These are phyloP conservation scores for Lachancea sp. DNA, from an alignment of 805 yeast species.

Conservation along the genomic window DNA sequence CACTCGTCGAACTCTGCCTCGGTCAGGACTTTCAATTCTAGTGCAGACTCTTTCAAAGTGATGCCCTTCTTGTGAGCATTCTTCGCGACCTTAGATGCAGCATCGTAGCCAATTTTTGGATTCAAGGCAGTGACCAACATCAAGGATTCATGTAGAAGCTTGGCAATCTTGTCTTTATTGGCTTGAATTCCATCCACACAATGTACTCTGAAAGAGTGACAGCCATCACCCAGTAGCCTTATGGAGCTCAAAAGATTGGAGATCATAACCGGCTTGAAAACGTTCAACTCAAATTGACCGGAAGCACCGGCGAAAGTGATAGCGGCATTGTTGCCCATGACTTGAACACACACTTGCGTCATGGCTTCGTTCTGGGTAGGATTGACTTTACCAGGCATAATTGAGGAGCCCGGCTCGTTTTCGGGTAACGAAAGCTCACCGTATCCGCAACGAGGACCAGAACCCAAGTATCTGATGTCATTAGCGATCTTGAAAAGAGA, in stretches of 20 bases:
- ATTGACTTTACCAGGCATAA: slow-evolving; percentile 99
- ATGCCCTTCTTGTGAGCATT: slow-evolving; percentile 97
- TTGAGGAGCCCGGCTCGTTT: slow-evolving; percentile 98
- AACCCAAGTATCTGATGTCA: slow-evolving; percentile 95
- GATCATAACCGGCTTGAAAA: slow-evolving; percentile 94
- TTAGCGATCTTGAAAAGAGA: slow-evolving; percentile 95
- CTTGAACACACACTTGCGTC: slow-evolving; percentile 97
- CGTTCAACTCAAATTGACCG: slow-evolving; percentile 97
- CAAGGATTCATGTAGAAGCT: slow-evolving; percentile 85
- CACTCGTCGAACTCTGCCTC: slow-evolving; percentile 88
- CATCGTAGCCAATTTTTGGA: slow-evolving; percentile 98
- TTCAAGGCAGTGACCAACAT: slow-evolving; percentile 98
- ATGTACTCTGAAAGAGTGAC: slow-evolving; percentile 82
- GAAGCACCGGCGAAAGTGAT: slow-evolving; percentile 97
- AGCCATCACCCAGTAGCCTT: slow-evolving; percentile 84
- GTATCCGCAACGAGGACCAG: slow-evolving; percentile 99
- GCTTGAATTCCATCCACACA: slow-evolving; percentile 95
- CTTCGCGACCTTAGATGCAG: slow-evolving; percentile 96
- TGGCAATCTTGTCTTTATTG: slow-evolving; percentile 77
- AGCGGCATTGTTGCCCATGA: slow-evolving; percentile 92
- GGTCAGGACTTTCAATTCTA: slow-evolving; percentile 80
- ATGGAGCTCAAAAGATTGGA: slow-evolving; percentile 82
- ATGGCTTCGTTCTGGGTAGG: slow-evolving; percentile 99
- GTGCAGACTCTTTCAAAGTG: slow-evolving; percentile 89
- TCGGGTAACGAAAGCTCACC: slow-evolving; percentile 94